Evolutionary conservation across 345 rosid genomes (phyloP).

Genomic region (Populus ilicifolia): DNA sequence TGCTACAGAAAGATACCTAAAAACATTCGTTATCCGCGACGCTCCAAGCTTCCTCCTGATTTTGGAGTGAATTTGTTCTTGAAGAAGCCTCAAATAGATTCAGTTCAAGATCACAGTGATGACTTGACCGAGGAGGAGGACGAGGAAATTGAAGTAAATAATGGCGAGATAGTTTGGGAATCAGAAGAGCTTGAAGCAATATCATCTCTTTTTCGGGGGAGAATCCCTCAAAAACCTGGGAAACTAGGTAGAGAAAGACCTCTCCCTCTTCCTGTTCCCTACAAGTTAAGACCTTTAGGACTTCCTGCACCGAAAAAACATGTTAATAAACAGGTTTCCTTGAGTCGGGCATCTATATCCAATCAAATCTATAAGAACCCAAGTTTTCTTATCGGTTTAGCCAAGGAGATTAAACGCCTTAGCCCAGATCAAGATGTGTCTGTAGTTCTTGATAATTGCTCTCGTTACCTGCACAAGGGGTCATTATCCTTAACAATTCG

Average conservation of each 20-base stretch:
- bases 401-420: slow-evolving; percentile 58
- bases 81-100: slow-evolving; percentile 43
- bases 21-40: slow-evolving; percentile 65
- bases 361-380: slow-evolving; percentile 57
- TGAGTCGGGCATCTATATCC: slow-evolving; percentile 38
- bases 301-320: slow-evolving; percentile 59
- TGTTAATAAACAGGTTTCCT: slow-evolving; percentile 15
- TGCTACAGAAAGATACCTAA: slow-evolving; percentile 45
- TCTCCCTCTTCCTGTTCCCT: slow-evolving; percentile 73
- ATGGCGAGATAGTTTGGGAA: slow-evolving; percentile 52
- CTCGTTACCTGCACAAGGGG: slow-evolving; percentile 66
- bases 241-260: slow-evolving; percentile 54
- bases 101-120: slow-evolving; percentile 9
- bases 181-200: slow-evolving; percentile 66
- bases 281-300: slow-evolving; percentile 62
- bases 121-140: slow-evolving; percentile 18
- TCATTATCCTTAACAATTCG: slow-evolving; percentile 64
- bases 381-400: slow-evolving; percentile 53
- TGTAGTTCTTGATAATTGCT: slow-evolving; percentile 48
- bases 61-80: slow-evolving; percentile 78
- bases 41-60: slow-evolving; percentile 72
- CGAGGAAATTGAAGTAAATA: background rate
- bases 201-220: slow-evolving; percentile 65
- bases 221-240: slow-evolving; percentile 76
- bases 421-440: slow-evolving; percentile 46